Evolutionary conservation across 305 asterid genomes (phyloP).

Genomic region (Fraxinus velutina): DNA sequence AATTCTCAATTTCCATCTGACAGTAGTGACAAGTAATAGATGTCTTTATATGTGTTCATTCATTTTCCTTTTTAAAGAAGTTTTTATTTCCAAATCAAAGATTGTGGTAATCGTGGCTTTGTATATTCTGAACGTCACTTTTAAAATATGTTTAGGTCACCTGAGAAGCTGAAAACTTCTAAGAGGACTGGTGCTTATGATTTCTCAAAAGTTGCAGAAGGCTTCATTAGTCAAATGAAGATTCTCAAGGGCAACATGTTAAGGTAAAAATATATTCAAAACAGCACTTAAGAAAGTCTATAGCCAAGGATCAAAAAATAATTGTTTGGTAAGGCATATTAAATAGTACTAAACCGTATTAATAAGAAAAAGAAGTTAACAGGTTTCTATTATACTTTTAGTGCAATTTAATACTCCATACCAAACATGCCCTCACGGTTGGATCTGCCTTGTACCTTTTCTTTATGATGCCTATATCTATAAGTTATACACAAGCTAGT

Average conservation of each 20-base stretch:
- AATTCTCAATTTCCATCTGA: slow-evolving; percentile 23
- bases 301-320: not conserved
- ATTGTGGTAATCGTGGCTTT: not conserved
- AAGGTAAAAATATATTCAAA: slow-evolving; percentile 36
- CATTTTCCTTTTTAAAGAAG: not conserved
- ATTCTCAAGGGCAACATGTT: slow-evolving; percentile 44
- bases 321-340: not conserved
- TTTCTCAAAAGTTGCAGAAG: slow-evolving; percentile 38
- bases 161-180: slow-evolving; percentile 34
- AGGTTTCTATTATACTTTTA: not conserved
- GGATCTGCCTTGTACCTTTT: not conserved
- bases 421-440: not conserved
- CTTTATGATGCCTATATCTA: not conserved
- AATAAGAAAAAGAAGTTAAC: not conserved
- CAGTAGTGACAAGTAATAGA: slow-evolving; percentile 37
- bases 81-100: not conserved
- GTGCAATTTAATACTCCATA: not conserved
- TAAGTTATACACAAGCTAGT: not conserved
- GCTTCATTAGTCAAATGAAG: slow-evolving; percentile 40
- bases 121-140: slow-evolving; percentile 1
- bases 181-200: slow-evolving; percentile 28
- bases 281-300: not conserved
- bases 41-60: slow-evolving; percentile 1
- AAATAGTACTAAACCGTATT: not conserved
- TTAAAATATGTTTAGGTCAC: slow-evolving; percentile 38